These are phyloP conservation scores for Phytophthora cactorum DNA, from an alignment of 352 stramenopile species.

Conservation along the genomic window DNA sequence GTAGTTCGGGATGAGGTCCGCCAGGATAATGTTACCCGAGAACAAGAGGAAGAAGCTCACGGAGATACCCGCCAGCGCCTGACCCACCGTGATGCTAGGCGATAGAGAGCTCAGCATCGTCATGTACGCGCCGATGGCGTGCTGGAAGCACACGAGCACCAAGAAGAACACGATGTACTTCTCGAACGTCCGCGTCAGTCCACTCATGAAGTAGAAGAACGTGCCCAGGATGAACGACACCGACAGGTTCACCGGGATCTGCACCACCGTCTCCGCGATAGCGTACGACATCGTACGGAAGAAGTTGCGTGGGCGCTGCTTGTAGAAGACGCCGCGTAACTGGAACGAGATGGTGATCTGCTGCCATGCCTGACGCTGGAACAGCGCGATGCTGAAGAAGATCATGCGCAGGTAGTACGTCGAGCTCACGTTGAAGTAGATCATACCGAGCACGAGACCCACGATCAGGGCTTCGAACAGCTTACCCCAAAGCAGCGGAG, in stretches of 20 bases:
- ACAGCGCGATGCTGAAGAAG: constrained; percentile 50
- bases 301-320: constrained; percentile 84
- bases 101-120: constrained; percentile 48
- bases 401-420: constrained; percentile 68
- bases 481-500: constrained; percentile 49
- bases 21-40: constrained; percentile 62
- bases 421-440: constrained; percentile 52
- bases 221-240: constrained; percentile 79
- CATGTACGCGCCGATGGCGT: constrained; percentile 53
- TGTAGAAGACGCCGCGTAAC: constrained; percentile 88
- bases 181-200: constrained; percentile 50
- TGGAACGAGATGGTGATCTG: constrained; percentile 72
- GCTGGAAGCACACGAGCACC: constrained; percentile 71
- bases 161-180: constrained; percentile 78
- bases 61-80: constrained; percentile 43
- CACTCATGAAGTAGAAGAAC: constrained; percentile 83
- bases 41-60: constrained; percentile 63
- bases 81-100: constrained; percentile 47
- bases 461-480: constrained; percentile 60
- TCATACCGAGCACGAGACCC: constrained; percentile 69
- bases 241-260: constrained; percentile 54
- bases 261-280: constrained; percentile 54
- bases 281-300: constrained; percentile 80
- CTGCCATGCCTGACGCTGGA: constrained; percentile 66
- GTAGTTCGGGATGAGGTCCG: constrained; percentile 55